Base-by-base conservation (phyloP, 495 filamentous ascomycete species). In the Zalerion maritima region DNA sequence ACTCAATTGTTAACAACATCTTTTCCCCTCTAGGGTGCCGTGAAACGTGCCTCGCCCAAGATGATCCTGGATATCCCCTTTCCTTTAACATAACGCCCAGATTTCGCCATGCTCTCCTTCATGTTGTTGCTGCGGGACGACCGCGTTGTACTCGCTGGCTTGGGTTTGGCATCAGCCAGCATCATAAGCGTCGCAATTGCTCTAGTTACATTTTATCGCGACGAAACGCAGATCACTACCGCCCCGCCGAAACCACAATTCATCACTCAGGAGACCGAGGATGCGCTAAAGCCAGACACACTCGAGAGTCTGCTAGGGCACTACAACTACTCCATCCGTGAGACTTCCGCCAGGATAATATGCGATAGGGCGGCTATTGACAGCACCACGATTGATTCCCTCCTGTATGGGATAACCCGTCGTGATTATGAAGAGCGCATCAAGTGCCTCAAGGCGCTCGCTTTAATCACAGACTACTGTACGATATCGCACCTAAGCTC, bases 181-280 rank as follows among this genome's bases (percentile, higher is more conserved):
- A 40, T 58, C 29, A 22, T 61, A 17, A 31, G 52, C 21, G 31
- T 45, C 2, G 54, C 64, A 47, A 50, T 44, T 28, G 36, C 38
- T 2, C 41, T 57, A 21, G 55, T 71, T 14, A 41, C 50, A 21
- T 33, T 50, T 17, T 64, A 58, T 29, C 60, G 59, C 32, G 58
- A 67, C 32, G 50, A 62, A 23, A 57, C 54, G 33, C 50, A 59
- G 34, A 45, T 67, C 38, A 57, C 57, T 15, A 57, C 54, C 2
- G 38, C 48, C 9, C 60, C 55, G 31, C 64, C 58, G 22, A 71
- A 69, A 42, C 58, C 67, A 7, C 64, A 67, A 35, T 69, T 69
- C 41, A 71, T 71, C 34, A 71, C 64, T 6, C 67, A 71, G 37
- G 59, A 61, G n/a, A 67, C 64, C n/a, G 67, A 71, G 35, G 67